Percentiles rank a stretch among this genome's conserved stretches.
These are phyloP conservation scores for Macrophomina tecta DNA, from an alignment of 2,329 filamentous ascomycete species.

Conservation along the genomic window DNA sequence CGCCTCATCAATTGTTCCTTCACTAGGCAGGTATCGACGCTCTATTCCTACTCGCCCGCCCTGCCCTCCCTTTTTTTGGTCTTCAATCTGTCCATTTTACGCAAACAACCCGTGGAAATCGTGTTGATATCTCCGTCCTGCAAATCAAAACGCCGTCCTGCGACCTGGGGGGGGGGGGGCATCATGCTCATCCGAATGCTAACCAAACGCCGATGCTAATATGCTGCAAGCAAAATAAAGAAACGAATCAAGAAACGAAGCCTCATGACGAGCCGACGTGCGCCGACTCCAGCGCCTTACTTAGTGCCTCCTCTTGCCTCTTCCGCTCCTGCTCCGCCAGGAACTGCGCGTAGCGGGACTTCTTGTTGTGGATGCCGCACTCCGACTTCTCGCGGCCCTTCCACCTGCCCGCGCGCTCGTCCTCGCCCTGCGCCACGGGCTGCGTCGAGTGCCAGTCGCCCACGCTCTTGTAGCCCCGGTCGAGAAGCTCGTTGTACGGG, in stretches of 20 bases:
- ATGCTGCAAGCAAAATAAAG: slow-evolving; percentile 29
- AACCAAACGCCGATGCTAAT: slow-evolving; percentile 41
- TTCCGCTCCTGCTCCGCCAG: slow-evolving; percentile 75
- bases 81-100: slow-evolving; percentile 11
- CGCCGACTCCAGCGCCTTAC: slow-evolving; percentile 27
- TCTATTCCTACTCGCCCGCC: not conserved
- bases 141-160: slow-evolving; percentile 26
- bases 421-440: slow-evolving; percentile 87
- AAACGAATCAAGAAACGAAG: not conserved
- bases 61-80: not conserved
- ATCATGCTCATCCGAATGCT: slow-evolving; percentile 27
- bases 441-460: slow-evolving; percentile 98
- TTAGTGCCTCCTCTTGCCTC: slow-evolving; percentile 41
- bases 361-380: slow-evolving; percentile 98
- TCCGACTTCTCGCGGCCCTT: slow-evolving; percentile 96
- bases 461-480: slow-evolving; percentile 95
- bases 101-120: slow-evolving; percentile 5
- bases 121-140: slow-evolving; percentile 24
- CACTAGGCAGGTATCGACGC: slow-evolving; percentile 1
- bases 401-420: slow-evolving; percentile 95
- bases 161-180: slow-evolving; percentile 11
- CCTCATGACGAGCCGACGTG: slow-evolving; percentile 23
- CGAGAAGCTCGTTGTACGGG: slow-evolving; percentile 90
- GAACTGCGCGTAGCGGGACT: slow-evolving; percentile 89
- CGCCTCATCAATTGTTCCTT: slow-evolving; percentile 18